A percentile compares a stretch with the other conserved stretches of the same genome.
phyloP scores from a whole-genome alignment of 2,329 filamentous ascomycete genomes.

The Penicillium italicum region DNA sequence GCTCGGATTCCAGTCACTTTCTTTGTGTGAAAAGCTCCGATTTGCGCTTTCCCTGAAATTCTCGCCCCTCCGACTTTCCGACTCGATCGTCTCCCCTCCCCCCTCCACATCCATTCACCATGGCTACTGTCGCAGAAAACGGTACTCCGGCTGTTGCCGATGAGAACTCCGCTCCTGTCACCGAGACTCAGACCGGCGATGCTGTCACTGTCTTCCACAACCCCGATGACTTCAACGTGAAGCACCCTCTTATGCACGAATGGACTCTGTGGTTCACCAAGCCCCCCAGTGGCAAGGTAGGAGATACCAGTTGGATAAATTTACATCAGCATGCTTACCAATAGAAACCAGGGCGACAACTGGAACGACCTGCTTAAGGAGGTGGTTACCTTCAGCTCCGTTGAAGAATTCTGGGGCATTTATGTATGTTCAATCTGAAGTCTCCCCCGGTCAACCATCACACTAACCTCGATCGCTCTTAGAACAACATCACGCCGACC shows the following conservation, averaged over 20 bases:
- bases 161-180: conserved; percentile 53
- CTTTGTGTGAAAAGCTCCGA: conserved; percentile 11
- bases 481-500: conserved; percentile 98
- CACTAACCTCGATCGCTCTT: conserved; percentile 16
- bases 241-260: conserved; percentile 94
- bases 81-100: conserved; percentile 8
- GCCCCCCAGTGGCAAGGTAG: conserved; percentile 89
- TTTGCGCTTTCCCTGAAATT: conserved; percentile 29
- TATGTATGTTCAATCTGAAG: conserved; percentile 65
- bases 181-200: conserved; percentile 52
- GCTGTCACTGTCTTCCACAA: conserved; percentile 95
- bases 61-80: conserved; percentile 13
- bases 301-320: conserved; percentile 17
- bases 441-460: not conserved
- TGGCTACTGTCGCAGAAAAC: conserved; percentile 40
- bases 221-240: conserved; percentile 98
- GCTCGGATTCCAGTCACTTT: conserved; percentile 1
- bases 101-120: conserved; percentile 24
- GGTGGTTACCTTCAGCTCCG: conserved; percentile 96
- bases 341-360: conserved; percentile 71
- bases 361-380: conserved; percentile 98
- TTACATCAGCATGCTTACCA: conserved; percentile 11
- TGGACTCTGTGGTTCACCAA: conserved; percentile 99
- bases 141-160: conserved; percentile 43
- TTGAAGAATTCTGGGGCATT: conserved; percentile 99